These are phyloP conservation scores for Chloromonas sp. DNA, from an alignment of 163 green algal genomes.

Conservation along the genomic window DNA sequence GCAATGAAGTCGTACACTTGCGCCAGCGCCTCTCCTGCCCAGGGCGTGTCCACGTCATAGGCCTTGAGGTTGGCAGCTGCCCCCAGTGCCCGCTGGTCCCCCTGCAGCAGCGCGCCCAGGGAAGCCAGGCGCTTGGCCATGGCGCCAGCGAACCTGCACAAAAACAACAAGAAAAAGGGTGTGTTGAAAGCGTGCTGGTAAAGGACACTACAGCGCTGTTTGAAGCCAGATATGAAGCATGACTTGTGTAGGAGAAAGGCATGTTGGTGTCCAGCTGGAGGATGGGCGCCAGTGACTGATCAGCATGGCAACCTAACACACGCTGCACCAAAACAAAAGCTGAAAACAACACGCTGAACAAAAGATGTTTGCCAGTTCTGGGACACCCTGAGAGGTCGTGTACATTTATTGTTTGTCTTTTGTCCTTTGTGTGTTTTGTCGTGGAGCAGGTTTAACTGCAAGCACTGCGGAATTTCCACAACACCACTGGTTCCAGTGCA, in stretches of 20 bases:
- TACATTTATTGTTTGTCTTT: too few relatives aligned
- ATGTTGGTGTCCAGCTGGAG: background rate
- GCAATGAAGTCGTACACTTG: slow-evolving; percentile 24
- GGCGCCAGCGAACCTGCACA: slow-evolving; percentile 32
- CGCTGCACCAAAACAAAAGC: too few relatives aligned
- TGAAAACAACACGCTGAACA: too few relatives aligned
- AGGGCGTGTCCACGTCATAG: slow-evolving; percentile 65
- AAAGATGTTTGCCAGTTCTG: too few relatives aligned
- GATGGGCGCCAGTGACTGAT: slow-evolving; percentile 2
- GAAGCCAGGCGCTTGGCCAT: slow-evolving; percentile 75
- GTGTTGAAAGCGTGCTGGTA: too few relatives aligned
- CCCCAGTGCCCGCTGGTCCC: slow-evolving; percentile 69
- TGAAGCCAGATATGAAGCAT: too few relatives aligned
- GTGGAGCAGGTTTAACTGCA: background rate
- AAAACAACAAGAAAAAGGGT: background rate
- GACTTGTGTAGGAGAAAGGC: background rate
- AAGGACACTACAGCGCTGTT: too few relatives aligned
- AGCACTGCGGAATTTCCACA: background rate
- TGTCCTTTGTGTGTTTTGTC: too few relatives aligned
- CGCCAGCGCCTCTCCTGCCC: slow-evolving; percentile 6
- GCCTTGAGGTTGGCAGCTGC: slow-evolving; percentile 49
- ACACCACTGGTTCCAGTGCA: too few relatives aligned
- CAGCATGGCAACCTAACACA: slow-evolving; percentile 5
- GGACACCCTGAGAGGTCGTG: too few relatives aligned
- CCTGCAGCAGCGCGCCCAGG: slow-evolving; percentile 74